Conservation (phyloP, 1,284 basidiomycete species). For the Ganoderma leucocontextum region DNA sequence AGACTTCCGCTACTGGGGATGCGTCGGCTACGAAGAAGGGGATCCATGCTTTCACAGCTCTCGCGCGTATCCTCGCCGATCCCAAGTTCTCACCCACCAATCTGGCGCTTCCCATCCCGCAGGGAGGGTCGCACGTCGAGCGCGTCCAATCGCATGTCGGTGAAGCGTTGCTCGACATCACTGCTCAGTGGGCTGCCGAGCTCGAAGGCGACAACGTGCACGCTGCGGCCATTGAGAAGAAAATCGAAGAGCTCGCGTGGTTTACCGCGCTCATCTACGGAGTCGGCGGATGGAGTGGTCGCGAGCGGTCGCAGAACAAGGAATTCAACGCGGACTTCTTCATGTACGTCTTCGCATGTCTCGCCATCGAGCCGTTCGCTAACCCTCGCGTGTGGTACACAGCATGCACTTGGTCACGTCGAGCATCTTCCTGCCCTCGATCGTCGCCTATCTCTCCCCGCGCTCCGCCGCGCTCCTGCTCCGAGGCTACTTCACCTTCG, state of each 20-base stretch:
- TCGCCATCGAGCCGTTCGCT: background rate
- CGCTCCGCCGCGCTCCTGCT: slow-evolving; percentile 45
- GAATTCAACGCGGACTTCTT: slow-evolving; percentile 51
- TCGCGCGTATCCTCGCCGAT: slow-evolving; percentile 8
- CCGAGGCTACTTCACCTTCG: slow-evolving; percentile 47
- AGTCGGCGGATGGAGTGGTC: slow-evolving; percentile 44
- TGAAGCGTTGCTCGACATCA: slow-evolving; percentile 50
- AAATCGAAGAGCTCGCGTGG: slow-evolving; percentile 55
- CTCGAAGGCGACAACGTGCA: slow-evolving; percentile 38
- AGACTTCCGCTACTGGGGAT: background rate
- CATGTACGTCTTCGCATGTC: slow-evolving; percentile 26
- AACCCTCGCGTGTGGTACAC: background rate
- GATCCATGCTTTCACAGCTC: slow-evolving; percentile 8
- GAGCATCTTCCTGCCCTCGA: slow-evolving; percentile 50
- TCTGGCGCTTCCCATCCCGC: slow-evolving; percentile 9
- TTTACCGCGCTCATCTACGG: slow-evolving; percentile 48
- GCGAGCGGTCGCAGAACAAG: slow-evolving; percentile 25
- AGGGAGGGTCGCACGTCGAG: slow-evolving; percentile 38
- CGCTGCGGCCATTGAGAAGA: slow-evolving; percentile 46
- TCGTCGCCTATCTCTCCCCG: slow-evolving; percentile 40
- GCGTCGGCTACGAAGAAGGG: background rate
- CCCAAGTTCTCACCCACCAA: background rate
- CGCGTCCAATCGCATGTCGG: slow-evolving; percentile 41
- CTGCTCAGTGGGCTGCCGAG: slow-evolving; percentile 56
- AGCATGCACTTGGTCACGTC: slow-evolving; percentile 59